Evolutionary conservation across 78 protist species (phyloP).

Genomic region (Dictyostelium capitatum): DNA sequence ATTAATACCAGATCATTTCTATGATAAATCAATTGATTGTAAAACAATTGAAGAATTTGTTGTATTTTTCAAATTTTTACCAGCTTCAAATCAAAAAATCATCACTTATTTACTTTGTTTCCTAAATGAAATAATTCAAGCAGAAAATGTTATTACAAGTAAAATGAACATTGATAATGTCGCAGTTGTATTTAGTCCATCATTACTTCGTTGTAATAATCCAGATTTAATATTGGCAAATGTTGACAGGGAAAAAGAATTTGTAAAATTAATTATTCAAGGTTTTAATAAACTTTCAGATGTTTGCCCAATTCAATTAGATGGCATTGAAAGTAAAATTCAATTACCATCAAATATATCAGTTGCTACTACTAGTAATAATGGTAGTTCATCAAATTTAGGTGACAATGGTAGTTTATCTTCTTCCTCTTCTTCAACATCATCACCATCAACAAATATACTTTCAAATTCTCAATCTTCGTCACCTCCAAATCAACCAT

Average conservation of each 20-base stretch:
- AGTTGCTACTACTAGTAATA: neutral
- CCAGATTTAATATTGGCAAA: conserved; percentile 45
- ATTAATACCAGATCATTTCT: conserved; percentile 57
- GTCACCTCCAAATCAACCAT: conserved; percentile 23
- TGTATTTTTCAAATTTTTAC: conserved; percentile 15
- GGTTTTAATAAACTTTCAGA: neutral
- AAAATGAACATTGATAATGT: conserved; percentile 73
- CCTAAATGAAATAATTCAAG: conserved; percentile 20
- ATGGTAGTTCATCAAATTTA: neutral
- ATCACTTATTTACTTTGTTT: conserved; percentile 31
- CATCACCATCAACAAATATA: neutral
- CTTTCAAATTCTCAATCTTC: neutral
- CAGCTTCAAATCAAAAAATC: conserved; percentile 42
- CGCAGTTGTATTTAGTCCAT: conserved; percentile 76
- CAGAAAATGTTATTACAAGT: conserved; percentile 8
- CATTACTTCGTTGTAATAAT: conserved; percentile 61
- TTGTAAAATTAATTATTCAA: conserved; percentile 40
- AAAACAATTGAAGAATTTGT: neutral
- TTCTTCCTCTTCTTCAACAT: neutral
- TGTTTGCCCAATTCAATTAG: conserved; percentile 5
- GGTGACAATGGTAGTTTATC: neutral
- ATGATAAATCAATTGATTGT: conserved; percentile 44
- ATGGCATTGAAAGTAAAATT: conserved; percentile 24
- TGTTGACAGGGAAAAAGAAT: conserved; percentile 39
- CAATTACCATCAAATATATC: neutral